phyloP scores from a whole-genome alignment of 169 alveolate species.

The Toxoplasma gondii region DNA sequence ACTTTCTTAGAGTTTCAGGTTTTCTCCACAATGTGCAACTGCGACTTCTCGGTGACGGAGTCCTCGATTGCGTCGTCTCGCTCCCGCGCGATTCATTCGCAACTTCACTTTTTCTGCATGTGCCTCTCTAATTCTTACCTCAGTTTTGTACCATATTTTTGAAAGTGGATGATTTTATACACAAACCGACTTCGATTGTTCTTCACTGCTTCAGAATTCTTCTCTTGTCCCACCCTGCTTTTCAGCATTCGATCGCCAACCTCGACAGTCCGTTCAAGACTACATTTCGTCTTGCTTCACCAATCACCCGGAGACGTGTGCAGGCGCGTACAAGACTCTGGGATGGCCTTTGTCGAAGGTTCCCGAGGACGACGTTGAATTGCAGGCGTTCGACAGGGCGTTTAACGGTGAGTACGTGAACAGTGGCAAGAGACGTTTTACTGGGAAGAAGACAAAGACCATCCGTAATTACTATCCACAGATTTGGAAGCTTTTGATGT shows the following conservation, averaged over 20 bases:
- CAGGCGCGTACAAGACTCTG: neutral
- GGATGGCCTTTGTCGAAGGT: neutral
- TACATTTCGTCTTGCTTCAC: neutral
- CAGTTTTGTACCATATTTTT: no score
- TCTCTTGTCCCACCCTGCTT: neutral
- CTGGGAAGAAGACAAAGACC: neutral
- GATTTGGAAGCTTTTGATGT: no score
- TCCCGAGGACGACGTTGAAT: neutral
- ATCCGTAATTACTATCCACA: no score
- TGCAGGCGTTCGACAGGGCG: neutral
- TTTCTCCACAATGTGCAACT: no score
- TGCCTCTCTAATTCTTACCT: no score
- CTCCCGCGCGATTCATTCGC: no score
- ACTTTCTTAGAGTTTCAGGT: no score
- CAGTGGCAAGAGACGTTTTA: neutral
- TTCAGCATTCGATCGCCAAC: neutral
- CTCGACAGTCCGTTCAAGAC: neutral
- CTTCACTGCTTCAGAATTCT: neutral
- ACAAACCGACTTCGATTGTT: neutral
- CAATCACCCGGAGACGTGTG: neutral
- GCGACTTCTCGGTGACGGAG: no score
- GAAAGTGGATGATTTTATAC: no score
- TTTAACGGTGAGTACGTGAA: neutral
- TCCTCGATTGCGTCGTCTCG: no score
- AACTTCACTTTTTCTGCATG: no score